Conservation (phyloP, 768 basidiomycete genomes). For the Phaeotremella skinneri region DNA sequence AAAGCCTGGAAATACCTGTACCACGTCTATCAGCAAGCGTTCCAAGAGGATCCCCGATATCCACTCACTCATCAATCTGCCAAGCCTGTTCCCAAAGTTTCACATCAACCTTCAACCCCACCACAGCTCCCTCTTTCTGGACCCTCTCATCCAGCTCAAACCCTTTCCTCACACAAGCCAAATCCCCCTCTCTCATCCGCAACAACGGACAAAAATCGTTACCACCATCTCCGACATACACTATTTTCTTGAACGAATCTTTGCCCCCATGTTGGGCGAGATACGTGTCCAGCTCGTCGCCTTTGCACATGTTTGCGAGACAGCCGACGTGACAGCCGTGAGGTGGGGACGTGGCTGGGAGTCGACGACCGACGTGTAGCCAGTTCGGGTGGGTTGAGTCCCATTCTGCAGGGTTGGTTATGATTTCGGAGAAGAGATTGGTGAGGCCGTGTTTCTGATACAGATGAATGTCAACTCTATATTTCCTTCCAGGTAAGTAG, state of each 20-base stretch:
- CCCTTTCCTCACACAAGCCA: constrained; percentile 72
- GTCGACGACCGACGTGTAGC: constrained; percentile 70
- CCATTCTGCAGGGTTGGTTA: constrained; percentile 92
- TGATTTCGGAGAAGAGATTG: constrained; percentile 72
- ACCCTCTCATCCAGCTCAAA: constrained; percentile 80
- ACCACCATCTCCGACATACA: constrained; percentile 89
- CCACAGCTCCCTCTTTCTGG: constrained; percentile 62
- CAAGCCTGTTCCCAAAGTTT: constrained; percentile 91
- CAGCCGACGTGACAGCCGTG: constrained; percentile 85
- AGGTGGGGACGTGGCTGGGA: constrained; percentile 73
- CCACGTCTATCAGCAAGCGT: not conserved
- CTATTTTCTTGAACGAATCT: constrained; percentile 66
- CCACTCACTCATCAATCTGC: constrained; percentile 79
- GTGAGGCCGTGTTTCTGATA: constrained; percentile 70
- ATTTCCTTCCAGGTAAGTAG: not conserved
- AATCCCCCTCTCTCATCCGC: constrained; percentile 74
- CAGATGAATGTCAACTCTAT: not conserved
- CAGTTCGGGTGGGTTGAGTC: constrained; percentile 59
- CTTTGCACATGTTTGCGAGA: constrained; percentile 98
- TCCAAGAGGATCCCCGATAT: not conserved
- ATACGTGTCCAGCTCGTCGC: constrained; percentile 88
- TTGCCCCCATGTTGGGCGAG: constrained; percentile 60
- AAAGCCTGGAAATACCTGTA: constrained; percentile 19
- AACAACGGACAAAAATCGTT: constrained; percentile 96
- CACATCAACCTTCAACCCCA: constrained; percentile 69